Evolutionary conservation across 805 yeast species (phyloP).

Genomic region (Cyberlindnera veronae): DNA sequence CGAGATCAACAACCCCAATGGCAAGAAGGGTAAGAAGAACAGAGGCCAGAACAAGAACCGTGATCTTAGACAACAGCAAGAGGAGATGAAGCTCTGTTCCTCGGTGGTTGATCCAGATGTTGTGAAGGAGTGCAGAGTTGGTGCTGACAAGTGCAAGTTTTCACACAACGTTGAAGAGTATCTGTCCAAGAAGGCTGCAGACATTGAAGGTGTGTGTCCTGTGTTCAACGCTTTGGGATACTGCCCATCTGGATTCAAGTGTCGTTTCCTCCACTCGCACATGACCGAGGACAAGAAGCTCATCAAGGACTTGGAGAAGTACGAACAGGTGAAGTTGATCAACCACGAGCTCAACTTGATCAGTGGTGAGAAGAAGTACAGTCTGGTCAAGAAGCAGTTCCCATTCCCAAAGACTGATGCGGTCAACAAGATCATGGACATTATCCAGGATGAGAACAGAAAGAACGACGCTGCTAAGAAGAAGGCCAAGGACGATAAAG

Average conservation of each 20-base stretch:
- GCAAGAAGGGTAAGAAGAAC: conserved; percentile 43
- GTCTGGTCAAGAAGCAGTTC: conserved; percentile 49
- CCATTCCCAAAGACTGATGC: conserved; percentile 54
- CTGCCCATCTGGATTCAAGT: conserved; percentile 90
- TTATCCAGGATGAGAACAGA: conserved; percentile 41
- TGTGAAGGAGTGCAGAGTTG: conserved; percentile 51
- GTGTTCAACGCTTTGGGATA: conserved; percentile 77
- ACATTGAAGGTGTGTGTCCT: conserved; percentile 79
- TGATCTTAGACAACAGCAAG: conserved; percentile 67
- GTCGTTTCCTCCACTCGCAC: conserved; percentile 86
- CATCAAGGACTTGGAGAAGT: conserved; percentile 40
- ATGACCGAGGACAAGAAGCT: conserved; percentile 44
- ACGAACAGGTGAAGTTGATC: conserved; percentile 30
- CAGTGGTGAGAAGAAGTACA: conserved; percentile 35
- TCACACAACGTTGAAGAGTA: conserved; percentile 73
- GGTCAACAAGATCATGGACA: conserved; percentile 62
- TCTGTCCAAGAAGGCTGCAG: conserved; percentile 61
- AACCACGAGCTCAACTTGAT: conserved; percentile 67
- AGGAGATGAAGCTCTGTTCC: conserved; percentile 62
- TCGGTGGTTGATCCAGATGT: conserved; percentile 54
- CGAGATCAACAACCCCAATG: conserved; percentile 34
- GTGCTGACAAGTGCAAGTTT: conserved; percentile 68
- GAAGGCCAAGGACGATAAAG: conserved; percentile 6
- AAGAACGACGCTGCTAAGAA: conserved; percentile 34
- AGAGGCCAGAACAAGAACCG: conserved; percentile 85